These are phyloP conservation scores for Erysimum pusillum DNA, from an alignment of 441 rosid species.

Conservation along the genomic window DNA sequence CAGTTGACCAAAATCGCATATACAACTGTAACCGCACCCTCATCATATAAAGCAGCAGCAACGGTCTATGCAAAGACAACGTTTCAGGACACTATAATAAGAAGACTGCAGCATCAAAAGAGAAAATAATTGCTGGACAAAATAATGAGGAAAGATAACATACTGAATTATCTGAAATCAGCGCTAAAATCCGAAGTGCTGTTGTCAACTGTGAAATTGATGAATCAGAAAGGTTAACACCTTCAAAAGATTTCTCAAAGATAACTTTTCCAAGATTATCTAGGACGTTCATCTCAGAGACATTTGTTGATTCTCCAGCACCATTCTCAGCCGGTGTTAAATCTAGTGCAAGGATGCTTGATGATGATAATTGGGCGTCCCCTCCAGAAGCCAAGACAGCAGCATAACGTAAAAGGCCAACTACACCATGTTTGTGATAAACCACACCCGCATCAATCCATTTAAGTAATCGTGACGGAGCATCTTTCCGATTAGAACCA, in stretches of 20 bases:
- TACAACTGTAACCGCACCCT: slow-evolving; percentile 86
- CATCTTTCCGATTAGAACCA: slow-evolving; percentile 94
- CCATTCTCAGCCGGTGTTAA: slow-evolving; percentile 78
- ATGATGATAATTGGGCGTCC: slow-evolving; percentile 85
- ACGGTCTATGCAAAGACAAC: slow-evolving; percentile 68
- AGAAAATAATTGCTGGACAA: slow-evolving; percentile 27
- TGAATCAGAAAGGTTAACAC: slow-evolving; percentile 84
- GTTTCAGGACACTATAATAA: slow-evolving; percentile 31
- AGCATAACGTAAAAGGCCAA: slow-evolving; percentile 92
- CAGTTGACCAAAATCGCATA: slow-evolving; percentile 88
- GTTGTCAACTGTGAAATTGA: slow-evolving; percentile 91
- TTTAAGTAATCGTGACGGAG: slow-evolving; percentile 89
- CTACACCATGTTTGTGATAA: slow-evolving; percentile 90
- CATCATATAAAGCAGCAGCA: slow-evolving; percentile 87
- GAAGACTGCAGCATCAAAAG: slow-evolving; percentile 28
- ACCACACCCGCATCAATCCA: slow-evolving; percentile 97
- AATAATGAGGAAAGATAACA: slow-evolving; percentile 44
- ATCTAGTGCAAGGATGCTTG: slow-evolving; percentile 81
- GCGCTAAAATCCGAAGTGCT: slow-evolving; percentile 88
- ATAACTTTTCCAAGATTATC: slow-evolving; percentile 90
- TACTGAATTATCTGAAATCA: slow-evolving; percentile 88
- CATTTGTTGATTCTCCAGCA: slow-evolving; percentile 77
- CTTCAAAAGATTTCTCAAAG: slow-evolving; percentile 87
- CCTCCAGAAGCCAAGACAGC: slow-evolving; percentile 95
- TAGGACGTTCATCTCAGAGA: slow-evolving; percentile 80